Evolutionary conservation across 208 protist species (phyloP).

Genomic region (Naegleria fowleri): DNA sequence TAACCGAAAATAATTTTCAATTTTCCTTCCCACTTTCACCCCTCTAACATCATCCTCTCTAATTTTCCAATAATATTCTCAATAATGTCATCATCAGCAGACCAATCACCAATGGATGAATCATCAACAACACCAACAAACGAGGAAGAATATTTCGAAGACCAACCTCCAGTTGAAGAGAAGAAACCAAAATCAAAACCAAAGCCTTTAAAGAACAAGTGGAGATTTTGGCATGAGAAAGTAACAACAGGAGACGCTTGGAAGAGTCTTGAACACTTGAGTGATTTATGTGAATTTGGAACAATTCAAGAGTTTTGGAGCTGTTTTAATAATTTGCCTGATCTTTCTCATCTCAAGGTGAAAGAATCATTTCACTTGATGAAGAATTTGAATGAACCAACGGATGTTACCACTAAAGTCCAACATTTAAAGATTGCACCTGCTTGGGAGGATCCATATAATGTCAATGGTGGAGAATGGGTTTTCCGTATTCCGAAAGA

Average conservation of each 20-base stretch:
- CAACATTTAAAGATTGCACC: not conserved
- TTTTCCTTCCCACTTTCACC: too few species aligned
- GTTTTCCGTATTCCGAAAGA: not conserved
- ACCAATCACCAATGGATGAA: not conserved
- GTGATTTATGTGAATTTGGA: constrained; percentile 7
- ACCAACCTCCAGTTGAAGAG: not conserved
- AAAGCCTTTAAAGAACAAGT: not conserved
- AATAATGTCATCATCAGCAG: not conserved
- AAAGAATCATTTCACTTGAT: constrained; percentile 27
- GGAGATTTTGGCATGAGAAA: constrained; percentile 26
- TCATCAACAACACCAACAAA: not conserved
- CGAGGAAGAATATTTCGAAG: not conserved
- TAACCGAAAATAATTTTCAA: too few species aligned
- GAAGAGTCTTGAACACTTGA: not conserved
- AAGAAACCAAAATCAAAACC: not conserved
- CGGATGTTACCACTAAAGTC: not conserved
- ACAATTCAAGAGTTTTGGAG: constrained; percentile 20
- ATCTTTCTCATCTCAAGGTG: not conserved
- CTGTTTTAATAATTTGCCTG: not conserved
- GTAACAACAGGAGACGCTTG: not conserved
- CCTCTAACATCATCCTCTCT: too few species aligned
- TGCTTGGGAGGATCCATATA: not conserved
- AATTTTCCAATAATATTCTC: too few species aligned
- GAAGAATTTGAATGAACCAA: not conserved
- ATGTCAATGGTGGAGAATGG: constrained; percentile 10